phyloP scores from a whole-genome alignment of 1,284 basidiomycete species.

The Tylopilus sp. region DNA sequence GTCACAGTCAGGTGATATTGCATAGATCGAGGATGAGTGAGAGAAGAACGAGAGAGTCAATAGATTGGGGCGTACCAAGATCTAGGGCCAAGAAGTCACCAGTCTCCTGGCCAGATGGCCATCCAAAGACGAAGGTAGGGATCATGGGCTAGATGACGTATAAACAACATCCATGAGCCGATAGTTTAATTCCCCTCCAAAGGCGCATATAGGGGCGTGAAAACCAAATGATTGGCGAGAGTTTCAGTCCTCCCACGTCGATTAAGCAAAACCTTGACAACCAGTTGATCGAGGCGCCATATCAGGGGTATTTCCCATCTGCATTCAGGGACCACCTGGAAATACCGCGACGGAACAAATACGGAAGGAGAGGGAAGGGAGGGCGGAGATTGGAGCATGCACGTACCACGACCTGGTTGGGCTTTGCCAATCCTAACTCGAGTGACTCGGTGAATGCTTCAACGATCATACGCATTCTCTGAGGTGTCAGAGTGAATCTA shows the following conservation, averaged over 20 bases:
- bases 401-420: slow-evolving; percentile 86
- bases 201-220: slow-evolving; percentile 2
- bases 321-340: neutral
- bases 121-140: slow-evolving; percentile 96
- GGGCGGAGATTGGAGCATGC: neutral
- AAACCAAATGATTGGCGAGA: neutral
- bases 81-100: slow-evolving; percentile 94
- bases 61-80: slow-evolving; percentile 57
- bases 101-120: slow-evolving; percentile 86
- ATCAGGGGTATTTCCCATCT: slow-evolving; percentile 5
- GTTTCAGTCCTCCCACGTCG: neutral
- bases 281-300: neutral
- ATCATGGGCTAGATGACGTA: slow-evolving; percentile 75
- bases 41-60: neutral
- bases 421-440: slow-evolving; percentile 81
- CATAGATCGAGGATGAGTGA: neutral
- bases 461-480: slow-evolving; percentile 96
- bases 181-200: neutral
- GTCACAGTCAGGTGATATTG: neutral
- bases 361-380: slow-evolving; percentile 3
- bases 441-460: slow-evolving; percentile 93
- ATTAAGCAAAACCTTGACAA: neutral
- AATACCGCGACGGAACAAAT: neutral
- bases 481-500: slow-evolving; percentile 84
- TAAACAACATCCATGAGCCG: slow-evolving; percentile 14